Base-by-base conservation (phyloP, 352 stramenopile genomes). In the Thraustochytrium sp. region DNA sequence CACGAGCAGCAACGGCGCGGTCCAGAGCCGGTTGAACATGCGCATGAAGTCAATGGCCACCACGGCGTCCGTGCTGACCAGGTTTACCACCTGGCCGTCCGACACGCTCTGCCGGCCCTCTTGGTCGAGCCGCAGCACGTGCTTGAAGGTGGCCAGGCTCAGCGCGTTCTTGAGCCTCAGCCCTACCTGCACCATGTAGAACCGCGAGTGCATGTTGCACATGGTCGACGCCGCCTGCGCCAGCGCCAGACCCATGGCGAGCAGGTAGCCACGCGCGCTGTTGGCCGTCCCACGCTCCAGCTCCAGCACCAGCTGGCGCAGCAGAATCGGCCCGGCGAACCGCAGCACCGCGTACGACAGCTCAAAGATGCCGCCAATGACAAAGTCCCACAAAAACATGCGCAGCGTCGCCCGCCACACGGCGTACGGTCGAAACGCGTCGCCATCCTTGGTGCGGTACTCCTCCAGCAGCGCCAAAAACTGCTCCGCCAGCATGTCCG, bases 111-210 rank as follows among this genome's bases (percentile, higher is more conserved):
- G 75, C 4, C 51, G 29, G 38, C 55, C 55, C 72, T 73, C 75
- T n/a, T 84, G 55, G 29, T 84, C 75, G 36, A 84, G 75, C 21
- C 26, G 54, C n/a, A 84, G 23, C 13, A 84, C 75, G 16, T 84
- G 75, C 75, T 83, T 83, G 26, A 84, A 84, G 29, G 49, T 54
- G 42, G 75, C 75, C 21, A 84, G 44, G 38, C 55, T 76, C 8
- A 84, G 61, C 2, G 61, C 61, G 72, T 75, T 84, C 29, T 61
- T 84, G 2, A 53, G 36, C 2, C 51, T 18, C 23, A 84, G 34
- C 3, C 75, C 75, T 0, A 84, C 46, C 23, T 38, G 29, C 9
- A 84, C 56, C 5, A 16, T 37, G 21, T 63, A 9, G 26, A 84
- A 84, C n/a, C 42, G 29, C 21, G 54, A 54, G 75, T 84, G 61